Evolutionary conservation across 108 stramenopile species (phyloP), one percentile per base, ranked within the genome.

Genomic region (Mediolabrus comicus): DNA sequence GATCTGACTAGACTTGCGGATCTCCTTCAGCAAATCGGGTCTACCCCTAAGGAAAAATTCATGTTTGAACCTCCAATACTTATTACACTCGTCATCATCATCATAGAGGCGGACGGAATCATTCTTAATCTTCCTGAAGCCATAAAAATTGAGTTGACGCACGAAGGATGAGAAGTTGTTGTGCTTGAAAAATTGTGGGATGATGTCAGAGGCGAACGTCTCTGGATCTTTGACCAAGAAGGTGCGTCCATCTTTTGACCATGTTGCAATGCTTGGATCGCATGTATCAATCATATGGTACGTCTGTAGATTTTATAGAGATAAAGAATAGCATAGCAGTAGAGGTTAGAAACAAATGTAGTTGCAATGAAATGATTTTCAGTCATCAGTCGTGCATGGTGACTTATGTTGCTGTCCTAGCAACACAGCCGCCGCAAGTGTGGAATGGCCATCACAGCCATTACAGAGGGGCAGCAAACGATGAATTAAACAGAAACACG

Each of bases 101-200:
- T 72, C 88, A 11, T 68, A 65, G 46, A 94, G 67, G 33, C 84
- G 81, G 52, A 94, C 71, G 27, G 86, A 77, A 55, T 94, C 92
- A 26, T 77, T 79, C 62, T 88, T 88, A 59, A 93, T 90, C 53
- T 93, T 93, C 11, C 88, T 80, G 32, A 93, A 93, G 52, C 90
- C 95, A 55, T 96, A 97, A 69, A 97, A 94, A 73, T 97, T 97
- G 51, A 97, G 83, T 62, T 97, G 97, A 0, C 97, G 89, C 12
- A 97, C 95, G 65, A 97, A 97, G 30, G 84, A 86, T 12, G 79
- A 74, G 72, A 94, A 96, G 86, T 97, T 96, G 63, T 87, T 91
- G 82, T 97, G 97, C 81, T 97, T 97, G 91, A 97, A 97, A 56
- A 84, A 97, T 39, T 91, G 83, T 11, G 93, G 92, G 22, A 97